phyloP scores from a whole-genome alignment of 2,329 filamentous ascomycete genomes.

The Claviceps pazoutovae region DNA sequence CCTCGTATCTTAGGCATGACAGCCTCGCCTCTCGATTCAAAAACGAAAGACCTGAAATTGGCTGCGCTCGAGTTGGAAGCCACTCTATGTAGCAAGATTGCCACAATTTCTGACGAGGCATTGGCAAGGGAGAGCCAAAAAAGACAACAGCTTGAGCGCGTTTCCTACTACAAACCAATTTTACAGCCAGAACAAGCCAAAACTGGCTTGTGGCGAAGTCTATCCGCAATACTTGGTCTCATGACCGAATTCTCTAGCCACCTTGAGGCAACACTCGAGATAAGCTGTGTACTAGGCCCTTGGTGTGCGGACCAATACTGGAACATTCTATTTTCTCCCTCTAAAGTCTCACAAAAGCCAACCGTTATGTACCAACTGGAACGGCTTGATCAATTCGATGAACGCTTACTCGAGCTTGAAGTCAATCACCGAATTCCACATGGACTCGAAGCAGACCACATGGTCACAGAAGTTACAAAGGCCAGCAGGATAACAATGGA shows the following conservation, averaged over 20 bases:
- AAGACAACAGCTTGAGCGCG: conserved; percentile 35
- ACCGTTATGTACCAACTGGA: conserved; percentile 20
- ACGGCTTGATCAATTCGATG: not conserved
- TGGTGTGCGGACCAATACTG: conserved; percentile 82
- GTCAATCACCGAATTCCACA: not conserved
- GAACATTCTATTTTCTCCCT: conserved; percentile 48
- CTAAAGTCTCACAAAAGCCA: conserved; percentile 47
- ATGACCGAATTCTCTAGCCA: conserved; percentile 37
- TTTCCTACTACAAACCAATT: conserved; percentile 29
- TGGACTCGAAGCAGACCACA: not conserved
- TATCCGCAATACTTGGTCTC: conserved; percentile 32
- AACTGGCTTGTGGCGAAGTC: conserved; percentile 48
- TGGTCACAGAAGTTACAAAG: not conserved
- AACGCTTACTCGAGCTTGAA: not conserved
- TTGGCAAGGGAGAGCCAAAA: conserved; percentile 12
- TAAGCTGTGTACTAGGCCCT: conserved; percentile 54
- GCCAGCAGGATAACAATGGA: not conserved
- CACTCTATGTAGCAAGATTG: conserved; percentile 69
- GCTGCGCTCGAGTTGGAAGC: conserved; percentile 63
- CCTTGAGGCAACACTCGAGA: conserved; percentile 44
- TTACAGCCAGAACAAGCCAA: conserved; percentile 30
- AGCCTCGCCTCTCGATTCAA: conserved; percentile 81
- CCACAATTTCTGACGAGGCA: conserved; percentile 44
- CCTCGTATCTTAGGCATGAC: conserved; percentile 94
- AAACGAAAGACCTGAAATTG: conserved; percentile 49